Evolutionary conservation across 768 basidiomycete species (phyloP), one percentile per base, ranked within the genome.

Genomic region (Termitomyces heimii): DNA sequence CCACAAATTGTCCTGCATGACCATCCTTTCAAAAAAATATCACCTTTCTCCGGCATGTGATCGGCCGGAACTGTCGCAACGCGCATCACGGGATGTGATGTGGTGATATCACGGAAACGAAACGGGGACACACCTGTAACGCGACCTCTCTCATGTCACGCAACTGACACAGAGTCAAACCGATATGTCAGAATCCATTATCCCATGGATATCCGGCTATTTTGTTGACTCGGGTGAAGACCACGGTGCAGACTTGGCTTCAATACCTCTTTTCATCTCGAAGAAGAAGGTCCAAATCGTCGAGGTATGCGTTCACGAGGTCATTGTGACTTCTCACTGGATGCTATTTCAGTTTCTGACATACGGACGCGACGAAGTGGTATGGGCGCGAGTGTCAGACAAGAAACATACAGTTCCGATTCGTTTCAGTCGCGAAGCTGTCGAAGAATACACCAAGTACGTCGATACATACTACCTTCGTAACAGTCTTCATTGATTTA

Each of bases 341-440:
- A 55, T 55, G 40, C 54, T 46, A 42, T 44, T 35, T 50, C 57
- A 89, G 87, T 82, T 86, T 60, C 67, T 88, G 26, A 83, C 83
- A 7, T 81, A 73, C 60, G 75, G 75, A 5, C 65, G 75, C 35
- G 73, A 77, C 44, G 71, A 75, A n/a, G 66, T 67, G 20, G 65
- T 88, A 18, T 91, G 88, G 88, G 86, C 81, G 1, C 70, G 71
- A 45, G 66, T 84, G 14, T 88, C 86, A 1, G 88, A 91, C 67
- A 83, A 80, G 63, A 58, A 71, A 2, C 63, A 79, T 56, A 61
- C 59, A 14, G 70, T 88, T 18, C 78, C 83, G 4, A 75, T 83
- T 4, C 80, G 80, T 32, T 80, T 90, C 63, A 79, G 75, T 39
- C 74, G 71, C 60, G 72, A 79, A 5, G 85, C 86, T 1, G 68